Conservation (phyloP, 2,329 filamentous ascomycete genomes). For the Ophiocordyceps unilateralis region DNA sequence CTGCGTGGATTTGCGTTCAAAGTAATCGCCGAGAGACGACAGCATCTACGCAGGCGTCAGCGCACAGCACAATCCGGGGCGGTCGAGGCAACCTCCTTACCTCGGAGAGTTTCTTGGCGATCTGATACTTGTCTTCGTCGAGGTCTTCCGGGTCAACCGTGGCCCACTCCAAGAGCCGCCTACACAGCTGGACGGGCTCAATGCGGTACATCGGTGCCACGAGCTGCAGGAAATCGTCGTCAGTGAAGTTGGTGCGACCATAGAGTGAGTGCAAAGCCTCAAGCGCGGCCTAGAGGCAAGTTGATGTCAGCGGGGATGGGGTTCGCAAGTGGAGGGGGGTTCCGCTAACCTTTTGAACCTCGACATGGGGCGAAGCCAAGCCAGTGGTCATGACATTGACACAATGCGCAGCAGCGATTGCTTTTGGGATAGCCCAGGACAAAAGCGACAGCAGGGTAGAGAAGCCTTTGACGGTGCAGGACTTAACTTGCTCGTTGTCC, state of each 20-base stretch:
- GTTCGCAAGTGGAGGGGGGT: not conserved
- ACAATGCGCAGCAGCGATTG: constrained; percentile 53
- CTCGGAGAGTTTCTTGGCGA: constrained; percentile 89
- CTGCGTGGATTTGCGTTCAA: constrained; percentile 58
- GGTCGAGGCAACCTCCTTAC: constrained; percentile 24
- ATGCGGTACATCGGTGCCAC: constrained; percentile 63
- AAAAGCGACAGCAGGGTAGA: constrained; percentile 63
- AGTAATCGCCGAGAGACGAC: constrained; percentile 67
- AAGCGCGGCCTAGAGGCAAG: constrained; percentile 43
- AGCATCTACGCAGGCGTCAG: constrained; percentile 41
- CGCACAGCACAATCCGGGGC: not conserved
- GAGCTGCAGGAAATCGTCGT: constrained; percentile 62
- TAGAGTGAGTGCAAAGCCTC: constrained; percentile 77
- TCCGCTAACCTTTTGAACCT: constrained; percentile 50
- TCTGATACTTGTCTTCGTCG: constrained; percentile 79
- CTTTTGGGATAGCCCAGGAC: constrained; percentile 75
- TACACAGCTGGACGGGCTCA: constrained; percentile 54
- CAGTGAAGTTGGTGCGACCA: constrained; percentile 52
- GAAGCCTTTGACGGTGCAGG: constrained; percentile 60
- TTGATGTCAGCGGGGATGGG: not conserved
- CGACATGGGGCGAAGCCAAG: constrained; percentile 51
- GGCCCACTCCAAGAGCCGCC: constrained; percentile 64
- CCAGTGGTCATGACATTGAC: constrained; percentile 55
- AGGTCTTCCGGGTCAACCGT: constrained; percentile 64
- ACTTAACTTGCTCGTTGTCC: constrained; percentile 47